phyloP scores from a whole-genome alignment of 164 flowering plant genomes.

The Stephania japonica region DNA sequence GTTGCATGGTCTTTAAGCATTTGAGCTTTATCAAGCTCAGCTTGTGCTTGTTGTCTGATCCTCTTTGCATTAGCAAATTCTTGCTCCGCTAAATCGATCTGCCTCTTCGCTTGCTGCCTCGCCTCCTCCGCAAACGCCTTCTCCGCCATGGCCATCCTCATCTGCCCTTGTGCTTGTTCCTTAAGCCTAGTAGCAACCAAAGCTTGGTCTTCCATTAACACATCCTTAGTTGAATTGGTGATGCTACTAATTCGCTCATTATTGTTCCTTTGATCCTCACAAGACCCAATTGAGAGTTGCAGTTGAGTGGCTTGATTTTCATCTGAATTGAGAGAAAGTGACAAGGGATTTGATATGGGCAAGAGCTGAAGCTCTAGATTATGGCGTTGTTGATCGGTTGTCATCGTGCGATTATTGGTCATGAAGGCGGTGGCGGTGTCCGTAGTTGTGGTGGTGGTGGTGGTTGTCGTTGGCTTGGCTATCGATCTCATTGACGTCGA shows the following conservation, averaged over 20 bases:
- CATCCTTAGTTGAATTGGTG: constrained; percentile 7
- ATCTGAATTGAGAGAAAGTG: constrained; percentile 23
- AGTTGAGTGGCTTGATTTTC: constrained; percentile 51
- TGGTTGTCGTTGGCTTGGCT: constrained; percentile 21
- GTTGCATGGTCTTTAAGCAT: constrained; percentile 60
- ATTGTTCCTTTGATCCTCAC: constrained; percentile 14
- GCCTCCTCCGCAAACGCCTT: constrained; percentile 77
- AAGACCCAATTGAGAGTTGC: constrained; percentile 75
- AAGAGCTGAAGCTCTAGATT: constrained; percentile 77
- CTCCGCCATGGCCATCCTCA: constrained; percentile 57
- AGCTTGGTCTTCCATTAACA: constrained; percentile 13
- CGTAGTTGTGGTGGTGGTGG: constrained; percentile 15
- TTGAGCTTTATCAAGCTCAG: constrained; percentile 69
- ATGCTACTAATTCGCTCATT: background rate
- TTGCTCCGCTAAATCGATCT: constrained; percentile 72
- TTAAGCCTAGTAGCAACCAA: constrained; percentile 21
- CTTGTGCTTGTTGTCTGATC: constrained; percentile 72
- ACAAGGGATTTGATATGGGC: constrained; percentile 23
- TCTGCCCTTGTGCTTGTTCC: constrained; percentile 52
- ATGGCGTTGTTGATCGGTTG: constrained; percentile 14
- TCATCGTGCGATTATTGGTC: constrained; percentile 1
- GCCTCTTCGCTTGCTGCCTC: constrained; percentile 54
- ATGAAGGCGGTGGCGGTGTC: too few relatives aligned
- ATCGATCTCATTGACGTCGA: constrained; percentile 22
- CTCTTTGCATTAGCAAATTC: constrained; percentile 80